Evolutionary conservation across 768 basidiomycete genomes (phyloP), one percentile per base, ranked within the genome.

Genomic region (Pleurotus djamor): DNA sequence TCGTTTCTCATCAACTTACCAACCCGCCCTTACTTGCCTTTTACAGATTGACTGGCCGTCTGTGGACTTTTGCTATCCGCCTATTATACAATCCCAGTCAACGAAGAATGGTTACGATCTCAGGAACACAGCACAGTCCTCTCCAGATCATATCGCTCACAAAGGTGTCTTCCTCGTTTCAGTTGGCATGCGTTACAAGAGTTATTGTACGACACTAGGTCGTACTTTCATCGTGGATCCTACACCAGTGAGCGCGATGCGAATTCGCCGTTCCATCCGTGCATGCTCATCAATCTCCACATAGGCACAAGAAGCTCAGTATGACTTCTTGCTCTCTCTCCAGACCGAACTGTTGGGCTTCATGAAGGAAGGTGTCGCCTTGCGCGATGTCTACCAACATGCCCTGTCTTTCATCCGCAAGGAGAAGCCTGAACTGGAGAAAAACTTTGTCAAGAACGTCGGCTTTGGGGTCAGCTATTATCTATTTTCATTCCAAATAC

Each of bases 191-290:
- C 85, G 94, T 32, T 98, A 96, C 75, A 96, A 89, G 68, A 89
- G 88, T 0, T 98, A 99, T 65, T 94, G 94, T 68, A 86, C 91
- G 33, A 96, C 94, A 70, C 84, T 98, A 63, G 95, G 92, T 4
- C 83, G 96, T 47, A 98, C 92, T 2, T 96, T 97, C 73, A 92
- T 98, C 65, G 95, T 98, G 41, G 94, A 96, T 68, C 96, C 96
- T 1, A 88, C 88, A 63, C 87, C 90, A 67, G 94, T 95, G 61
- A 60, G 73, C 67, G 10, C 48, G 58, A 43, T 5, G 60, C 16
- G 47, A 21, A 41, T 38, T 56, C 12, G 33, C 48, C 12, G 21
- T 21, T 5, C 43, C 41, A 5, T 47, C 16, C 13, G 5, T 10
- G 49, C 33, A 33, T 28, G 21, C 21, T 28, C 21, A 48, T 4